These are phyloP conservation scores for Saposhnikovia divaricata DNA, from an alignment of 129 eudicot species.

Conservation along the genomic window DNA sequence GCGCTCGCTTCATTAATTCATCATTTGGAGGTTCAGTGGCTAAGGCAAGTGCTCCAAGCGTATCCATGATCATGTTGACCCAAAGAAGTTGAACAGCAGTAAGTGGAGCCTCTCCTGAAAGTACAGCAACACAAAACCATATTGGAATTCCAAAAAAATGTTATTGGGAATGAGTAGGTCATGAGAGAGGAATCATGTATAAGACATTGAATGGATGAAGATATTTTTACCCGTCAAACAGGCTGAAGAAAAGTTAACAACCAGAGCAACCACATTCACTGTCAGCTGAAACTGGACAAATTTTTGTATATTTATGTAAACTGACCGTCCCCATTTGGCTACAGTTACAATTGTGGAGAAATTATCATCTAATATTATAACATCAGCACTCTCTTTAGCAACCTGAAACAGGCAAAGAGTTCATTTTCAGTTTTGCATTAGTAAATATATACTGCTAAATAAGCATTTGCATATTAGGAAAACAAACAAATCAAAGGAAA, in stretches of 20 bases:
- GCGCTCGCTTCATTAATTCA: constrained; percentile 71
- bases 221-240: constrained; percentile 71
- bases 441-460: background rate
- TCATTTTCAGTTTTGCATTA: background rate
- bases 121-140: background rate
- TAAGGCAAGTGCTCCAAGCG: constrained; percentile 92
- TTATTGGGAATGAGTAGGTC: background rate
- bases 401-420: constrained; percentile 39
- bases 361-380: constrained; percentile 82
- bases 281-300: constrained; percentile 96
- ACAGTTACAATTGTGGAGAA: constrained; percentile 93
- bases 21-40: constrained; percentile 97
- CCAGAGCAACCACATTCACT: constrained; percentile 78
- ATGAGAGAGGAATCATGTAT: background rate
- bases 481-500: background rate
- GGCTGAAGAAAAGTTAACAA: constrained; percentile 92
- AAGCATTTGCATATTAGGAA: background rate
- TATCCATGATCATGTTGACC: constrained; percentile 99
- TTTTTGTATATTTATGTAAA: constrained; percentile 89
- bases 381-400: constrained; percentile 98
- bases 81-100: constrained; percentile 94
- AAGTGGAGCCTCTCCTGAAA: constrained; percentile 75
- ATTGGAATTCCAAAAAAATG: background rate
- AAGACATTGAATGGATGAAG: background rate
- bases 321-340: constrained; percentile 96